Evolutionary conservation across 2,329 filamentous ascomycete genomes (phyloP), one percentile per base, ranked within the genome.

Genomic region (Phyllosticta ampelicida): DNA sequence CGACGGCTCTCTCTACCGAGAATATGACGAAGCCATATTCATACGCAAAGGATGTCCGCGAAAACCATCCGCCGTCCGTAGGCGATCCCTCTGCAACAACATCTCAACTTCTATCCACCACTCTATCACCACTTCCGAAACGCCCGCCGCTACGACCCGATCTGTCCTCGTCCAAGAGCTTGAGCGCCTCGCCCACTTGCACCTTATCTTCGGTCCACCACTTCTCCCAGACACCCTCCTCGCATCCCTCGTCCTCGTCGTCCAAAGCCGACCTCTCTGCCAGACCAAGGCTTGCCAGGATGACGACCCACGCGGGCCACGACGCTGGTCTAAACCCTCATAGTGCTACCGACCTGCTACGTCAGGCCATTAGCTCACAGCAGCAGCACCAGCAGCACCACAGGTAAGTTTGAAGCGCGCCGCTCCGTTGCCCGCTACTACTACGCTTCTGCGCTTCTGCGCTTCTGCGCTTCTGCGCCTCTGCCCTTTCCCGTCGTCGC

Each of bases 281-380:
- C 36, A 36, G 30, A 11, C 36, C 36, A n/a, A 44, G 36, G 36
- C 36, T 44, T 8, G 36, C 36, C 36, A 44, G 36, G 36, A 66
- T 69, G 64, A 65, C 66, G 50, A 62, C 68, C 61, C 62, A 63
- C 61, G 74, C 23, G 23, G 23, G 74, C 69, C 73, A 74, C 69
- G 10, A 9, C 29, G 9, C 48, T 9, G 20, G 18, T 18, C 71
- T 74, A 64, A 79, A 77, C 64, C 71, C 75, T 65, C 73, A 77
- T 65, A 75, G 75, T 60, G 80, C 81, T 58, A 77, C 78, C 55
- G 81, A 83, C 65, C 71, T 82, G 70, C 71, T 82, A 66, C 77
- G 80, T 66, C 82, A 83, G 71, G 76, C 79, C 60, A 77, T 80
- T 70, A 71, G 78, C 68, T 26, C 23, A 8, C 23, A 26, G 23